Evolutionary conservation across 2,329 filamentous ascomycete species (phyloP), one percentile per base, ranked within the genome.

Genomic region (Penicillium sp.): DNA sequence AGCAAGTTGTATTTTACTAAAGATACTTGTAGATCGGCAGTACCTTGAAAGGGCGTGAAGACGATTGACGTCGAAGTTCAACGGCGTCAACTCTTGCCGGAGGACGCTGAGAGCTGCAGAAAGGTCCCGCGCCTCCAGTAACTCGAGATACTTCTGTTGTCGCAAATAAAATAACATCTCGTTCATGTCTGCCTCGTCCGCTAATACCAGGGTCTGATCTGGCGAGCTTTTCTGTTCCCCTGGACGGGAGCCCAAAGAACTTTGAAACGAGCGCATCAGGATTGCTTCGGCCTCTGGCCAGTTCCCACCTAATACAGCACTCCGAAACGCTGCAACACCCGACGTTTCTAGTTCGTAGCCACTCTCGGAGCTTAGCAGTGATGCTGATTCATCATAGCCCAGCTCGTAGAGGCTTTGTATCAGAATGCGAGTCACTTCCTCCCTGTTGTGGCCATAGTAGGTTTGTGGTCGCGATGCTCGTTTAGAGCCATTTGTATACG

Each of bases 111-210:
- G 76, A 7, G 92, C 93, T 43, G 80, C 78, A 12, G 79, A 79
- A 8, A 88, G 81, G 60, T 96, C 84, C 58, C 83, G 78, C 61
- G 78, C 76, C 68, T 97, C 91, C 36, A 99, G 74, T 8, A 95
- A 75, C 72, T 99, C 93, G 27, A 99, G 76, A 62, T 92, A 99
- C 69, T 97, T 97, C 67, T 99, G 93, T 66, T 95, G 88, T 56
- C 92, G 81, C 62, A 99, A 77, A 76, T 84, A 85, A 68, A 97
- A 96, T 39, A 86, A 80, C 87, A 99, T 92, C 44, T 86, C 78
- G 58, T 86, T 83, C 49, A 80, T 80, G 61, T 95, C 86, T 6
- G 89, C 86, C 19, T 82, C 85, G 36, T 88, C 81, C 13, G 86
- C 82, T 45, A 97, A 77, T 13, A 89, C 81, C 46, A 99, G 74